These are phyloP conservation scores for Obelidium mucronatum DNA, from an alignment of 192 early-diverging fungal species.

Conservation along the genomic window DNA sequence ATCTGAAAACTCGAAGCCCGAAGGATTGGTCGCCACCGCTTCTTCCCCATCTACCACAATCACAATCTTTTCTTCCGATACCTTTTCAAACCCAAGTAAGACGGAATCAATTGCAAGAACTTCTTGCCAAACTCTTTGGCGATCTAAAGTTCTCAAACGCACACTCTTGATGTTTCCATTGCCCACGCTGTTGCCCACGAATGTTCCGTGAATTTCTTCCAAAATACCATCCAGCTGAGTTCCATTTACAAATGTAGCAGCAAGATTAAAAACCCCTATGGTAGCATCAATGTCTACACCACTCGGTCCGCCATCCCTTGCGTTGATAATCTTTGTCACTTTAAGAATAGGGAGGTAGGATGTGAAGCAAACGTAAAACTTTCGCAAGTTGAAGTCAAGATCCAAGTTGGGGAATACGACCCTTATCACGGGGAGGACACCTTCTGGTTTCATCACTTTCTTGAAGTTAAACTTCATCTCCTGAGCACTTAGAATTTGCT, in stretches of 20 bases:
- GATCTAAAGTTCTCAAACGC: constrained; percentile 1
- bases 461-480: background rate
- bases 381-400: constrained; percentile 14
- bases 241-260: background rate
- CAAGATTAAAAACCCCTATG: constrained; percentile 1
- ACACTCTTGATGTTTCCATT: background rate
- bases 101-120: background rate
- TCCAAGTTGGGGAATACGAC: constrained; percentile 10
- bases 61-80: constrained; percentile 1
- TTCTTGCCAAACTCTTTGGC: background rate
- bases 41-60: background rate
- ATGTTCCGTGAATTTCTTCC: background rate
- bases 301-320: constrained; percentile 8
- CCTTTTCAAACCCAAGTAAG: constrained; percentile 3
- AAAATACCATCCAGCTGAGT: constrained; percentile 2
- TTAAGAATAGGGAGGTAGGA: constrained; percentile 29
- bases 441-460: constrained; percentile 13
- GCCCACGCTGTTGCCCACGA: background rate
- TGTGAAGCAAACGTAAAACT: constrained; percentile 30
- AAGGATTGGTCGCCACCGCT: constrained; percentile 35
- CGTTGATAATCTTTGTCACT: constrained; percentile 35
- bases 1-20: constrained; percentile 41
- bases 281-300: constrained; percentile 12
- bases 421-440: background rate
- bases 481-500: background rate